A percentile compares a stretch with the other conserved stretches of the same genome.
Evolutionary conservation across 2,329 filamentous ascomycete species (phyloP).

Genomic region (Phoma herbarum): DNA sequence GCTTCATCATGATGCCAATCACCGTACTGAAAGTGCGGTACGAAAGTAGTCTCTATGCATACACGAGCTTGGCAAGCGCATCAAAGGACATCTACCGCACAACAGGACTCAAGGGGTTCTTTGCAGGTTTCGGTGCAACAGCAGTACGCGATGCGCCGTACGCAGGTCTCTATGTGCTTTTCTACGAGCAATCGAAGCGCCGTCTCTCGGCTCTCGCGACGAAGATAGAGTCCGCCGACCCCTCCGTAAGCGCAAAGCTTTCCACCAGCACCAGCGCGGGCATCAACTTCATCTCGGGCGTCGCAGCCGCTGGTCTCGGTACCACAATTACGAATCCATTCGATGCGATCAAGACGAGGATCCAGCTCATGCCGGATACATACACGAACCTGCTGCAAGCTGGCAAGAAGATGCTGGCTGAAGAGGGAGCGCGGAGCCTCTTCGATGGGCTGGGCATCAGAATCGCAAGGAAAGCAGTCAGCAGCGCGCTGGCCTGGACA

Average conservation of each 20-base stretch:
- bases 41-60: slow-evolving; percentile 86
- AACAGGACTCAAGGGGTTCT: slow-evolving; percentile 85
- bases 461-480: slow-evolving; percentile 90
- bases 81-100: slow-evolving; percentile 75
- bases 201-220: slow-evolving; percentile 57
- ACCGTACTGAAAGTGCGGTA: slow-evolving; percentile 97
- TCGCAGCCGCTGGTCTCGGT: slow-evolving; percentile 80
- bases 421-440: slow-evolving; percentile 82
- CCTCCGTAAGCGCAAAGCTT: slow-evolving; percentile 29
- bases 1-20: slow-evolving; percentile 92
- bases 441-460: slow-evolving; percentile 87
- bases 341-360: slow-evolving; percentile 92
- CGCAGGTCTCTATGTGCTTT: slow-evolving; percentile 90
- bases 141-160: slow-evolving; percentile 95
- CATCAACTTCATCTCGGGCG: slow-evolving; percentile 87
- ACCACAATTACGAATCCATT: slow-evolving; percentile 95
- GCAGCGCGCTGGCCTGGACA: slow-evolving; percentile 96
- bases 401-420: slow-evolving; percentile 76
- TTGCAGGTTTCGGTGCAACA: slow-evolving; percentile 92
- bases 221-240: slow-evolving; percentile 36
- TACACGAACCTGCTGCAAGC: slow-evolving; percentile 87
- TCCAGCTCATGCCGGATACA: slow-evolving; percentile 84
- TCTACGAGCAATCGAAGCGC: slow-evolving; percentile 87
- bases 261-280: slow-evolving; percentile 61
- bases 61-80: slow-evolving; percentile 78